Evolutionary conservation across 768 basidiomycete genomes (phyloP).

Genomic region (Sarcomyxa edulis): DNA sequence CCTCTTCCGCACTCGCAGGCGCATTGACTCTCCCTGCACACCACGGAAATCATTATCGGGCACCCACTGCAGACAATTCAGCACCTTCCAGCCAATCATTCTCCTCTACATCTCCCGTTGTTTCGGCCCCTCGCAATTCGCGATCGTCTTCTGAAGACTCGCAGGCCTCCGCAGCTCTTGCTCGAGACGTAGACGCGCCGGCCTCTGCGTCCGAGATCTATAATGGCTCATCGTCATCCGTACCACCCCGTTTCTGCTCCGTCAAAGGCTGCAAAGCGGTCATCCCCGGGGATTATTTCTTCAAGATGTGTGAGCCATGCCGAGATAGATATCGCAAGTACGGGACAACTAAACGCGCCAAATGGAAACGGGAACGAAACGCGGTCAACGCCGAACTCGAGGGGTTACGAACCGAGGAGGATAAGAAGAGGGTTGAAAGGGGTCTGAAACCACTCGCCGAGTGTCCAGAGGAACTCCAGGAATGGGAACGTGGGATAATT

Average conservation of each 20-base stretch:
- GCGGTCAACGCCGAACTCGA: conserved; percentile 35
- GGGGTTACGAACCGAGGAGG: conserved; percentile 30
- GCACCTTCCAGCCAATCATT: no score
- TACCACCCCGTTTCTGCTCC: conserved; percentile 36
- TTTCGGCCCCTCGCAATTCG: no score
- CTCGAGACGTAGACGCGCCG: no score
- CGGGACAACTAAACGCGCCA: conserved; percentile 49
- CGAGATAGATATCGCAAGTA: conserved; percentile 45
- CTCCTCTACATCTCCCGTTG: no score
- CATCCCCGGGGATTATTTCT: conserved; percentile 31
- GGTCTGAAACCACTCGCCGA: conserved; percentile 34
- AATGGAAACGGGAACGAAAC: conserved; percentile 44
- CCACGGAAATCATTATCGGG: not conserved
- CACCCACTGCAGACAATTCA: not conserved
- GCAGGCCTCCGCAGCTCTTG: no score
- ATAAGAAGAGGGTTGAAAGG: conserved; percentile 23
- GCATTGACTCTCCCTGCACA: conserved; percentile 35
- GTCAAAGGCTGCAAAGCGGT: conserved; percentile 50
- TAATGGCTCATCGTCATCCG: not conserved
- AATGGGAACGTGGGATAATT: conserved; percentile 30
- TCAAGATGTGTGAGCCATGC: conserved; percentile 43
- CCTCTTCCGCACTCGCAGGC: conserved; percentile 45
- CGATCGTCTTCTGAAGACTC: no score
- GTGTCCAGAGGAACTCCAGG: conserved; percentile 25
- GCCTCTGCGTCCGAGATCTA: no score